Evolutionary conservation across 1,139 yeast species (phyloP).

Genomic region (Nadsonia commutata): DNA sequence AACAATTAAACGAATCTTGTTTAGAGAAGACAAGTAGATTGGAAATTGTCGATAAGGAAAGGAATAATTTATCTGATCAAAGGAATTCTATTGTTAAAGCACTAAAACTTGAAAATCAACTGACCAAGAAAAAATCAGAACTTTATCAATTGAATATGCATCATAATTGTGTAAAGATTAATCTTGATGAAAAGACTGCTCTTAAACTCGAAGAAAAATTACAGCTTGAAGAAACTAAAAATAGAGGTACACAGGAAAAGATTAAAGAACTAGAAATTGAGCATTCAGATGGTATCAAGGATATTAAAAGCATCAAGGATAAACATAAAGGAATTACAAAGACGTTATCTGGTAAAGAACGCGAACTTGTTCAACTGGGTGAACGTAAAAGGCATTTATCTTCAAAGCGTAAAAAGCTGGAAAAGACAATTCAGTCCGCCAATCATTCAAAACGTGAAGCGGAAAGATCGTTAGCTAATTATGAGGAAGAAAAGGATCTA

Average conservation of each 20-base stretch:
- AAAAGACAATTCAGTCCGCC: slow-evolving; percentile 31
- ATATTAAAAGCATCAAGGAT: slow-evolving; percentile 15
- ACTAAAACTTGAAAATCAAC: slow-evolving; percentile 48
- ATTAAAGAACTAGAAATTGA: slow-evolving; percentile 22
- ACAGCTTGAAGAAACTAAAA: slow-evolving; percentile 30
- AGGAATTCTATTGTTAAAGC: slow-evolving; percentile 59
- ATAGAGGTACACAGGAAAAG: slow-evolving; percentile 24
- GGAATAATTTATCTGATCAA: slow-evolving; percentile 49
- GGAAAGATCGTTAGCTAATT: slow-evolving; percentile 32
- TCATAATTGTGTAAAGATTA: slow-evolving; percentile 29
- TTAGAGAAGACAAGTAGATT: slow-evolving; percentile 70
- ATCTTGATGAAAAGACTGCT: slow-evolving; percentile 24
- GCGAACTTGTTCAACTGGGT: slow-evolving; percentile 50
- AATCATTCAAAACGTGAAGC: slow-evolving; percentile 29
- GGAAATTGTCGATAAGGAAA: slow-evolving; percentile 66
- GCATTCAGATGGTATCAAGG: slow-evolving; percentile 26
- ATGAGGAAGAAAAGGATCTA: slow-evolving; percentile 4
- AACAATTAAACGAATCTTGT: slow-evolving; percentile 61
- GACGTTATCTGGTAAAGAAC: slow-evolving; percentile 19
- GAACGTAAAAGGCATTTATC: slow-evolving; percentile 55
- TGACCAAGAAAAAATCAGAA: slow-evolving; percentile 39
- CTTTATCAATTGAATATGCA: slow-evolving; percentile 41
- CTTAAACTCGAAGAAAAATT: slow-evolving; percentile 35
- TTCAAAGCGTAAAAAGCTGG: slow-evolving; percentile 45
- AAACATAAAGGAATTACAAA: slow-evolving; percentile 15